Evolutionary conservation across 2,329 filamentous ascomycete species (phyloP).

Genomic region (Beauveria caledonica): DNA sequence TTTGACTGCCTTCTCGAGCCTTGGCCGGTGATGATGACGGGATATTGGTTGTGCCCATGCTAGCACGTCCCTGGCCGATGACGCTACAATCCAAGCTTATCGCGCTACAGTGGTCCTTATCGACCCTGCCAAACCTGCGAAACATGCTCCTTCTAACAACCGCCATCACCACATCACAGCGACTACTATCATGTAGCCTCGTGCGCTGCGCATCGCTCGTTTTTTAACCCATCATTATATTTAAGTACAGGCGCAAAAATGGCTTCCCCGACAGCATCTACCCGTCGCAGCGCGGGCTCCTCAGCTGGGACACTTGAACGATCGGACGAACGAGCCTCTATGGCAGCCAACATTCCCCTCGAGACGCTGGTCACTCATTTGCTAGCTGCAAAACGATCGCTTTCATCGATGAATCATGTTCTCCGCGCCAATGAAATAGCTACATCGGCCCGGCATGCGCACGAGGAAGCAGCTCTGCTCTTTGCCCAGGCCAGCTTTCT

Average conservation of each 20-base stretch:
- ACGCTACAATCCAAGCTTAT: conserved; percentile 5
- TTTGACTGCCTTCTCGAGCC: not conserved
- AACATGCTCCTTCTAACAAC: conserved; percentile 2
- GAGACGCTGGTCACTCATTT: conserved; percentile 78
- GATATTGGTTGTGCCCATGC: not conserved
- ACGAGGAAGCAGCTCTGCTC: conserved; percentile 72
- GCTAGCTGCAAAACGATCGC: conserved; percentile 76
- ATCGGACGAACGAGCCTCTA: conserved; percentile 12
- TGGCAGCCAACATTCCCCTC: conserved; percentile 34
- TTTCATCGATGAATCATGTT: conserved; percentile 75
- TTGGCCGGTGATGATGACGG: not conserved
- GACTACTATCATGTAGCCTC: conserved; percentile 8
- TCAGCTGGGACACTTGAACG: conserved; percentile 25
- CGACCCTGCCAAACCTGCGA: not conserved
- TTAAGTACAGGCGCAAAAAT: conserved; percentile 18
- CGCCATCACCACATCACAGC: not conserved
- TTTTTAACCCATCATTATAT: not conserved
- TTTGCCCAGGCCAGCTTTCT: conserved; percentile 63
- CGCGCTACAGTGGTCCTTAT: conserved; percentile 5
- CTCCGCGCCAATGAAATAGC: conserved; percentile 83
- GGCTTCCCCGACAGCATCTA: conserved; percentile 28
- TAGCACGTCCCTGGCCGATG: conserved; percentile 2
- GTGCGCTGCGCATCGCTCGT: not conserved
- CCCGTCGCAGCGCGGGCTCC: conserved; percentile 29
- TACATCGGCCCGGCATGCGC: conserved; percentile 60